A percentile compares a stretch with the other conserved stretches of the same genome.
phyloP scores from a whole-genome alignment of 2,329 filamentous ascomycete species.

The Tolypocladium inflatum region DNA sequence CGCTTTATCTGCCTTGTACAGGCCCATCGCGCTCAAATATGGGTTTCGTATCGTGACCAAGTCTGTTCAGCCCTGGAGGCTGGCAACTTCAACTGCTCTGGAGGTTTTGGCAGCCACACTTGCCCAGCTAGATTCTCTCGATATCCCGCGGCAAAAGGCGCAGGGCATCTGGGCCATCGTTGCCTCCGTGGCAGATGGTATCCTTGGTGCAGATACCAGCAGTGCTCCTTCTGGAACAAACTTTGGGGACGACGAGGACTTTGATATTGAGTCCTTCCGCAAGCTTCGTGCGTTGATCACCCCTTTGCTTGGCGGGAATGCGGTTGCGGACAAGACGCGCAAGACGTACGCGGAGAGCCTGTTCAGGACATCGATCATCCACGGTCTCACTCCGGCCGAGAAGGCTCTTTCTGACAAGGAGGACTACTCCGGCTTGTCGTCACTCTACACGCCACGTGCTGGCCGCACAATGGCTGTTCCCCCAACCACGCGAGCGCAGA shows the following conservation, averaged over 20 bases:
- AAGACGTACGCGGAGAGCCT: constrained; percentile 64
- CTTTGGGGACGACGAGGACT: constrained; percentile 61
- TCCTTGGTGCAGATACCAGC: constrained; percentile 55
- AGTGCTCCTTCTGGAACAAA: constrained; percentile 32
- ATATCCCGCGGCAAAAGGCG: constrained; percentile 33
- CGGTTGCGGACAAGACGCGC: constrained; percentile 58
- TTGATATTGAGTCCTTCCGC: constrained; percentile 69
- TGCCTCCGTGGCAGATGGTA: constrained; percentile 56
- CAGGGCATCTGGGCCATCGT: constrained; percentile 62
- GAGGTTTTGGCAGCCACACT: constrained; percentile 59
- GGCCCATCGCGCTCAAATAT: constrained; percentile 73
- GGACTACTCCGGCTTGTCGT: constrained; percentile 40
- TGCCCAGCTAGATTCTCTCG: constrained; percentile 43
- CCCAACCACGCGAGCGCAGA: constrained; percentile 55
- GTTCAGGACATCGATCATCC: constrained; percentile 75
- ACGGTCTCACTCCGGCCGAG: constrained; percentile 49
- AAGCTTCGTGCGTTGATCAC: constrained; percentile 64
- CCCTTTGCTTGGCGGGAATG: constrained; percentile 56
- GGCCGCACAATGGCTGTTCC: constrained; percentile 63
- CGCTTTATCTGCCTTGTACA: constrained; percentile 57
- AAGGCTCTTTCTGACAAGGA: constrained; percentile 39
- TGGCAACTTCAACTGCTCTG: constrained; percentile 63
- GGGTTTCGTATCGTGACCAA: constrained; percentile 63
- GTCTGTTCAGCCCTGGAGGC: constrained; percentile 65
- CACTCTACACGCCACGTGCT: constrained; percentile 53